Percentiles rank a stretch among this genome's conserved stretches.
Conservation (phyloP, 179 eudicot genomes). For the Gypsophila paniculata region DNA sequence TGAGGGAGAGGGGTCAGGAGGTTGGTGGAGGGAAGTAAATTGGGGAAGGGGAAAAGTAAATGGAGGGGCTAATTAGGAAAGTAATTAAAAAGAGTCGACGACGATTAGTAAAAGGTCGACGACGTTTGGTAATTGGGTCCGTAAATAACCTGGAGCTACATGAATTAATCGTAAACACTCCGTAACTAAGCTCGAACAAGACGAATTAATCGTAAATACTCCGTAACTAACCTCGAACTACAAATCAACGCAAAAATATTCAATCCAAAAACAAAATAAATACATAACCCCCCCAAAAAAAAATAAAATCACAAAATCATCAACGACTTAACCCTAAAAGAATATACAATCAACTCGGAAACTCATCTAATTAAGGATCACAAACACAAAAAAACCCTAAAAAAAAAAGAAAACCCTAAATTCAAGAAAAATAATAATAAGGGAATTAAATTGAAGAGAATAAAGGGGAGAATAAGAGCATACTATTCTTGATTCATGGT, state of each 20-base stretch:
- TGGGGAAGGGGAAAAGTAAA: no score
- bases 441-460: not conserved
- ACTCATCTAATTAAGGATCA: not conserved
- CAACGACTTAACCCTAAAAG: not conserved
- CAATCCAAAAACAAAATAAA: not conserved
- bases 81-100: no score
- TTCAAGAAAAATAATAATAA: not conserved
- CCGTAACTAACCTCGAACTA: no score
- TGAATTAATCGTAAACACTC: not conserved
- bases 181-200: not conserved
- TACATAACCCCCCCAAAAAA: not conserved
- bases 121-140: no score
- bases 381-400: not conserved
- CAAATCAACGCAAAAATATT: not conserved
- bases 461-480: not conserved
- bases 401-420: constrained; percentile 4
- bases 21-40: no score
- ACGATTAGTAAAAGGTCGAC: no score
- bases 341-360: not conserved
- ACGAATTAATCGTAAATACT: not conserved
- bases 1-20: no score
- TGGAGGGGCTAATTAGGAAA: no score
- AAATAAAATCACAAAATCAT: not conserved
- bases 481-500: constrained; percentile 42
- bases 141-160: not conserved